Evolutionary conservation across 352 stramenopile species (phyloP), one percentile per base, ranked within the genome.

Genomic region (Achlya hypogyna): DNA sequence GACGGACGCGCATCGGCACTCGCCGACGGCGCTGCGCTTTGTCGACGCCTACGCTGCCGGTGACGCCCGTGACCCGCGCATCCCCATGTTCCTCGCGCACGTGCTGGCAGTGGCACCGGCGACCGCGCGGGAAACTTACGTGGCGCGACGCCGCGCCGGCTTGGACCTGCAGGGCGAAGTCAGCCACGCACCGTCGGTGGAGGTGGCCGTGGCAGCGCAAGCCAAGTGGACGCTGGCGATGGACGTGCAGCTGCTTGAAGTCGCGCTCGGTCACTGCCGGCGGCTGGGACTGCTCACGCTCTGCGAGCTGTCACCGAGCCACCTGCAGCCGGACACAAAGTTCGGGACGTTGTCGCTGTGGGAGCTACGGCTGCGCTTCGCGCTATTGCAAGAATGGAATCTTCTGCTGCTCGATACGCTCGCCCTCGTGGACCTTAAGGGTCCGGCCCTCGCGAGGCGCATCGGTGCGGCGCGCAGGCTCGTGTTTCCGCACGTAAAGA

Each of bases 401-500:
- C 75, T 75, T 20, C 52, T 85, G 27, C 63, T 87, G 16, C 38
- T 78, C 3, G 73, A 78, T 16, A 74, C 79, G 25, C 69, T 92
- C 52, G 79, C 82, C 23, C 75, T 92, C 16, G 78, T 90, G 27
- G 87, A 88, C 52, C 70, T 92, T 29, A 79, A 89, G 42, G 74
- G 77, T 16, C 79, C 73, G 18, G 80, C 75, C 1, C 25, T 89
- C 34, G 78, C 79, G 1, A 74, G 71, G 34, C 78, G 81, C 8
- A 74, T 89, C 20, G 67, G 84, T 20, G 74, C 75, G 12, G 76
- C 87, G 64, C 76, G 84, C 1, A 82, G 87, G 51, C 53, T 92
- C 2, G 73, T 92, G 28, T 92, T 92, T 53, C 78, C 84, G 1
- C 76, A 75, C 9, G 79, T 92, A 18, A 92, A 92, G 53, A 87